These are phyloP conservation scores for Ottelia alismoides DNA, from an alignment of 106 monocot genomes.

Conservation along the genomic window DNA sequence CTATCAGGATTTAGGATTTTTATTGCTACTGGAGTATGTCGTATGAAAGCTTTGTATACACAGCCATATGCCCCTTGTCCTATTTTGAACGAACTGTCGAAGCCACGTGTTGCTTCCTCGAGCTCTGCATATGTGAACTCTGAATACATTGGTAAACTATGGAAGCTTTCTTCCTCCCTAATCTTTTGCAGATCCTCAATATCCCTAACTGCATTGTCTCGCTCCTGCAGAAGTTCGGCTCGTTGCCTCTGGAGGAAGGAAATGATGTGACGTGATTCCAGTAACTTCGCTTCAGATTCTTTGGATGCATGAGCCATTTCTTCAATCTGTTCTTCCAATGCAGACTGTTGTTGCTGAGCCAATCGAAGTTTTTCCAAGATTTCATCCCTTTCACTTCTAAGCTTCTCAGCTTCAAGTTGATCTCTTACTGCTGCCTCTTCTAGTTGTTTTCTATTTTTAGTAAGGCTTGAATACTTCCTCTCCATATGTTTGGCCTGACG, in stretches of 20 bases:
- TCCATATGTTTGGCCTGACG: conserved; percentile 16
- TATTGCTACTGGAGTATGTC: conserved; percentile 36
- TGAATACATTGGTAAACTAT: conserved; percentile 6
- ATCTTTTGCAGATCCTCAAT: conserved; percentile 7
- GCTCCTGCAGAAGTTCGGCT: neutral
- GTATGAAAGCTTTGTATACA: conserved; percentile 39
- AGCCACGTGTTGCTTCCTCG: conserved; percentile 33
- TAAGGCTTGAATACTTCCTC: neutral
- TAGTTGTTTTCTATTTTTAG: conserved; percentile 18
- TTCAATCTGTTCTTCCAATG: conserved; percentile 11
- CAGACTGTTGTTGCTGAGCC: conserved; percentile 11
- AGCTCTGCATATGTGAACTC: conserved; percentile 37
- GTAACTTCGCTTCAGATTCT: conserved; percentile 21
- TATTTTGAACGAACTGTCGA: conserved; percentile 25
- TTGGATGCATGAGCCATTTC: conserved; percentile 8
- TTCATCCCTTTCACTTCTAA: conserved; percentile 6
- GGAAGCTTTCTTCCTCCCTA: conserved; percentile 3
- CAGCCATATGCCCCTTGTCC: conserved; percentile 46
- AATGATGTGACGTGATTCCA: conserved; percentile 1
- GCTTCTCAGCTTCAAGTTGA: conserved; percentile 4
- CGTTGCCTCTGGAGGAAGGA: neutral
- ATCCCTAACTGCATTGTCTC: conserved; percentile 30
- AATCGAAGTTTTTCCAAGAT: conserved; percentile 14
- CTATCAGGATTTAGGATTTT: conserved; percentile 40
- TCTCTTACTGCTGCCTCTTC: conserved; percentile 12